These are phyloP conservation scores for Pestalotiopsis sp. DNA, from an alignment of 2,329 filamentous ascomycete species.

Conservation along the genomic window DNA sequence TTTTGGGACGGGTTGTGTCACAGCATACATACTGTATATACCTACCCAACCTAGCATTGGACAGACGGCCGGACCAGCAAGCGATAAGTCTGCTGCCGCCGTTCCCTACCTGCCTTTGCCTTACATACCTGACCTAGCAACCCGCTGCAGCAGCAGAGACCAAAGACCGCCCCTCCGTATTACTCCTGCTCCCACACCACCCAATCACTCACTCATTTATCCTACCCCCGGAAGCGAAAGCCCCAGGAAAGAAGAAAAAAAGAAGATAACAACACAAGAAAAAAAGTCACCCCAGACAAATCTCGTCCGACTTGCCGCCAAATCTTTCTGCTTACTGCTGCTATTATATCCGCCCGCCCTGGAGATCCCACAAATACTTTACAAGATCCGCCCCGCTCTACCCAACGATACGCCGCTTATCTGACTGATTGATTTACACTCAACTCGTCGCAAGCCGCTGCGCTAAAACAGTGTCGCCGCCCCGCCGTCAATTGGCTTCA, in stretches of 20 bases:
- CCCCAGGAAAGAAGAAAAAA: not conserved
- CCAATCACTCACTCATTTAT: not conserved
- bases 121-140: not conserved
- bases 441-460: not conserved
- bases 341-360: not conserved
- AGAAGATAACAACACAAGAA: not conserved
- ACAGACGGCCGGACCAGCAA: conserved; percentile 3
- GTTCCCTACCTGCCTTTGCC: not conserved
- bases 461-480: not conserved
- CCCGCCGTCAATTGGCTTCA: not conserved
- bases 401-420: not conserved
- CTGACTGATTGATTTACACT: not conserved
- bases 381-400: not conserved
- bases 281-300: not conserved
- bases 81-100: not conserved
- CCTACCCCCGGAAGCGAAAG: not conserved
- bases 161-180: not conserved
- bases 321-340: not conserved
- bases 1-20: not conserved
- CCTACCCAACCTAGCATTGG: not conserved
- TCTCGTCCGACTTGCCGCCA: not conserved
- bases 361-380: not conserved
- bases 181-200: conserved; percentile 4
- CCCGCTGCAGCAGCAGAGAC: not conserved
- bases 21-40: conserved; percentile 1